Base-by-base conservation (phyloP, 805 yeast genomes). In the Grigorovia jiainica region DNA sequence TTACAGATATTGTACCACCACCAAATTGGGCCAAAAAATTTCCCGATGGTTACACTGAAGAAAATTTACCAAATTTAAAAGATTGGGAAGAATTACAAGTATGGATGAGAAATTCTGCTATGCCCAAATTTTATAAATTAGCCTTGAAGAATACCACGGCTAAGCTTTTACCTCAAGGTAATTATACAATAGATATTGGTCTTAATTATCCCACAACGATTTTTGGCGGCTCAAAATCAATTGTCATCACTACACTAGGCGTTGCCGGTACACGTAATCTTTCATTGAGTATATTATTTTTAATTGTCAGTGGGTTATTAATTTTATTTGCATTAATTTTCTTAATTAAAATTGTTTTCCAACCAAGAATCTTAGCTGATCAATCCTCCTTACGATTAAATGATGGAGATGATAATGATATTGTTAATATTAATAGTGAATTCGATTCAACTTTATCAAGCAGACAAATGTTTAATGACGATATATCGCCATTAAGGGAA, bases 21-120 rank as follows among this genome's bases (percentile, higher is more conserved):
- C 94, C 92, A 50, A 83, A 83, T 60, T 84, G 94, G 94, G 60
- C 64, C 36, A 78, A 78, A 55, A 65, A 50, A 63, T 84, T 57
- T 51, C 94, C 94, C 1, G 55, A 82, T 44, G 94, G 94, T 1
- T 84, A 84, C 57, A 82, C 78, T 5, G 74, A 72, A 20, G 71
- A 72, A 0, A 83, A 82, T 55, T 39, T 84, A 38, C 92, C 92
- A 4, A 84, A 83, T 55, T 57, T 84, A 27, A 67, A 78, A 2
- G 61, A 66, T 7, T 78, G 86, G 86, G 75, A 72, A 44, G 79
- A 78, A 46, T 72, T 84, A 46, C 90, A 83, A 53, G 84, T 83
- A 51, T 84, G 94, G 94, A 83, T 84, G 90, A 72, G 86, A 47
- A 87, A 97, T 1, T 95, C 97, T 0, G 96, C 95, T 0, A 68